Evolutionary conservation across 768 basidiomycete genomes (phyloP), one percentile per base, ranked within the genome.

Genomic region (Clitopilus passeckerianus): DNA sequence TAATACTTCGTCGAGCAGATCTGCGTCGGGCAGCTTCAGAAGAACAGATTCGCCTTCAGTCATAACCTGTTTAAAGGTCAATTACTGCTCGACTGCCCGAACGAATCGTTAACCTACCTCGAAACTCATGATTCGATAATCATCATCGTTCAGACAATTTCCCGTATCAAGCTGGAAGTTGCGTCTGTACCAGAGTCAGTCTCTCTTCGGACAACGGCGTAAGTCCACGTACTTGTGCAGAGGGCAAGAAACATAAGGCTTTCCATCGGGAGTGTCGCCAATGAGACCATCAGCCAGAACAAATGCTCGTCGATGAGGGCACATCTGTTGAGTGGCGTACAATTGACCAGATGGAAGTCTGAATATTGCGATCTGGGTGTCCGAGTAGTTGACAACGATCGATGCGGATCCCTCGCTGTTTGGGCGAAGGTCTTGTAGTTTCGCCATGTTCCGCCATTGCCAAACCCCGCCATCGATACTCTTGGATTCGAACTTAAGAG

Each of bases 291-390:
- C 83, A 30, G 85, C 85, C 8, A 90, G 82, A 8, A 90, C 86
- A 64, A 89, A 87, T 0, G 89, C 87, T 3, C 83, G 79, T 1
- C 71, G 69, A 67, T 77, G 77, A 4, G 77, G 77, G 58, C 77
- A 80, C 70, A 88, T 82, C 70, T 90, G 87, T 66, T 90, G 89
- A 1, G 85, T 86, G 1, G 86, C 86, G 66, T 81, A 90, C 64
- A 82, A 80, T 0, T 83, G 83, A 44, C 78, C 74, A 0, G 73
- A 72, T 0, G 87, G 84, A 20, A 90, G 77, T 66, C 84, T 82
- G 68, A 83, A 91, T 27, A 90, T 75, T 1, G 88, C 88, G 5
- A 91, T 71, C 66, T 89, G 87, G 6, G 82, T 83, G 61, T 86
- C 83, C 0, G 84, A 83, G 60, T 86, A 85, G 57, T 84, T 83